phyloP scores from a whole-genome alignment of 805 yeast species.

The Naumovozyma castellii region DNA sequence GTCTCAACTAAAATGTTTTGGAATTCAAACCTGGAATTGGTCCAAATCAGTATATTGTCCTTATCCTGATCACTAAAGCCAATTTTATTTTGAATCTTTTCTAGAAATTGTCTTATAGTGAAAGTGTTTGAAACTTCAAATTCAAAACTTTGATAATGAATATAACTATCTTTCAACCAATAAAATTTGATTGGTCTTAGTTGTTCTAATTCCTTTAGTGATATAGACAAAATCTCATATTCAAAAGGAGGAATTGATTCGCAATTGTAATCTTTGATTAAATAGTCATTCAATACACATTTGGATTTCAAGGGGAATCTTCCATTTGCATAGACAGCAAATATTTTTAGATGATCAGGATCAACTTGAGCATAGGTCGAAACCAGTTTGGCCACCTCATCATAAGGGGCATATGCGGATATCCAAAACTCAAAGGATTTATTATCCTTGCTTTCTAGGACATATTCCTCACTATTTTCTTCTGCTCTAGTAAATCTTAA shows the following conservation, averaged over 20 bases:
- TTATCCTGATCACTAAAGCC: conserved; percentile 40
- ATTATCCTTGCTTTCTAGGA: conserved; percentile 9
- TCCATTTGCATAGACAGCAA: conserved; percentile 52
- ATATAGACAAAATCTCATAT: conserved; percentile 69
- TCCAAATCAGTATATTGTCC: conserved; percentile 48
- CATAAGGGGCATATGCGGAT: conserved; percentile 48
- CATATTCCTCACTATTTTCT: conserved; percentile 23
- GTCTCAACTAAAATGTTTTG: conserved; percentile 30
- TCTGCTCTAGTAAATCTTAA: conserved; percentile 34
- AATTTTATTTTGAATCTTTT: conserved; percentile 46
- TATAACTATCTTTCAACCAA: conserved; percentile 66
- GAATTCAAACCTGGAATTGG: conserved; percentile 32
- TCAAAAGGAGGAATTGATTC: conserved; percentile 42
- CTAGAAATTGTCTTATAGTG: conserved; percentile 44
- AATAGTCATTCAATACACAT: conserved; percentile 26
- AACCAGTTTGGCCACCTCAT: conserved; percentile 51
- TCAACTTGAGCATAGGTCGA: conserved; percentile 46
- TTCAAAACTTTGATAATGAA: conserved; percentile 60
- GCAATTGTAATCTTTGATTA: conserved; percentile 31
- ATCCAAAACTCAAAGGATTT: conserved; percentile 55
- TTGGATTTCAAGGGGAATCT: conserved; percentile 38
- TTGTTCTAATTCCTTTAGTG: conserved; percentile 68
- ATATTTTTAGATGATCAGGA: conserved; percentile 56
- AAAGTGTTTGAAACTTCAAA: conserved; percentile 59
- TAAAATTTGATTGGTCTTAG: conserved; percentile 55